These are phyloP conservation scores for Phytophthora gonapodyides DNA, from an alignment of 352 stramenopile species.

Conservation along the genomic window DNA sequence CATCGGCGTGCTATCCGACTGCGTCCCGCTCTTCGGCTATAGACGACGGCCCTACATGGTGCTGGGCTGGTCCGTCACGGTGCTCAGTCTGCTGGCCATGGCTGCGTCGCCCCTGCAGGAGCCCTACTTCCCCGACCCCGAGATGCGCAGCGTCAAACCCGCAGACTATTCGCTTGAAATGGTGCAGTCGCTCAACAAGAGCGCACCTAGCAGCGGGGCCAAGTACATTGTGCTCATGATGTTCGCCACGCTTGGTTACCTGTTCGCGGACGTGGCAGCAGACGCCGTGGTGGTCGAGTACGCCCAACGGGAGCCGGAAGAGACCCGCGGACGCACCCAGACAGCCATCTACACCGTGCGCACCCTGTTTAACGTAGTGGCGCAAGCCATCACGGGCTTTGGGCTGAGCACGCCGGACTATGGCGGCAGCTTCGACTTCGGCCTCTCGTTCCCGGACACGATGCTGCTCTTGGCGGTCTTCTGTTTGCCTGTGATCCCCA, in stretches of 20 bases:
- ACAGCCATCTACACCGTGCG: constrained; percentile 57
- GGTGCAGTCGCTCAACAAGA: constrained; percentile 40
- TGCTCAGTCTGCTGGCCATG: constrained; percentile 46
- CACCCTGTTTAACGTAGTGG: constrained; percentile 47
- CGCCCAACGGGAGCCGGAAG: constrained; percentile 57
- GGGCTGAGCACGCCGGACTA: constrained; percentile 49
- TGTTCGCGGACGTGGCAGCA: constrained; percentile 57
- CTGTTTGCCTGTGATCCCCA: constrained; percentile 47
- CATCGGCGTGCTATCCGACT: constrained; percentile 55
- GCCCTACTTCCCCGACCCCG: constrained; percentile 47
- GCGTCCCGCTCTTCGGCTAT: constrained; percentile 53
- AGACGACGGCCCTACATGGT: constrained; percentile 60
- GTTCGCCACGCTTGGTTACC: constrained; percentile 53
- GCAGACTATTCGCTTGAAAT: constrained; percentile 37
- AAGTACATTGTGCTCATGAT: constrained; percentile 62
- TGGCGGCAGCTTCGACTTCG: constrained; percentile 51
- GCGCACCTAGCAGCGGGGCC: constrained; percentile 39
- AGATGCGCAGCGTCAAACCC: constrained; percentile 40
- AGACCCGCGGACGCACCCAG: constrained; percentile 55
- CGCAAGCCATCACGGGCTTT: constrained; percentile 44
- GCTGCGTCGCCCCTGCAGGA: constrained; percentile 32
- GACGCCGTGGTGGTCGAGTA: constrained; percentile 63
- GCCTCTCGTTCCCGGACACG: constrained; percentile 41
- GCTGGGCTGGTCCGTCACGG: constrained; percentile 48
- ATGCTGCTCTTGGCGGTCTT: constrained; percentile 46